These are phyloP conservation scores for Zygotorulaspora florentina DNA, from an alignment of 805 yeast species.

Conservation along the genomic window DNA sequence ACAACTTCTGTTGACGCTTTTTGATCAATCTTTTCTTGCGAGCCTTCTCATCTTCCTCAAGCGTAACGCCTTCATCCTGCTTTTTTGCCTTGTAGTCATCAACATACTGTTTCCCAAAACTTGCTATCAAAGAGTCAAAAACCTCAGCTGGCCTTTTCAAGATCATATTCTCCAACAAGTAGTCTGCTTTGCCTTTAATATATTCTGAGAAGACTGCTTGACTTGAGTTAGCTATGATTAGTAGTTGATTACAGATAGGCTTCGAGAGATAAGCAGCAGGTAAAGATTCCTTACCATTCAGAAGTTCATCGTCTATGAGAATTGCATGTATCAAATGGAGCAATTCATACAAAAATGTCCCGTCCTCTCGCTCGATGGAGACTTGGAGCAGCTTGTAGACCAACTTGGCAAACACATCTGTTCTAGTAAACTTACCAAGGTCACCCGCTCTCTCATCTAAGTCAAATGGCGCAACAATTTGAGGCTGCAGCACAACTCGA, in stretches of 20 bases:
- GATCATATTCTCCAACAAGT: conserved; percentile 48
- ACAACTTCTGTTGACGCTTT: conserved; percentile 55
- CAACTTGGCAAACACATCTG: conserved; percentile 51
- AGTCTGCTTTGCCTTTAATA: conserved; percentile 53
- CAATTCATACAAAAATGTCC: conserved; percentile 53
- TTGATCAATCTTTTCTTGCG: conserved; percentile 54
- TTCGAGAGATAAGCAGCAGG: conserved; percentile 47
- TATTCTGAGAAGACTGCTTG: conserved; percentile 42
- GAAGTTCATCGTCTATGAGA: conserved; percentile 45
- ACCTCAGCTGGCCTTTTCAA: conserved; percentile 45
- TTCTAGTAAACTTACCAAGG: conserved; percentile 50
- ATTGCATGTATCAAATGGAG: conserved; percentile 68
- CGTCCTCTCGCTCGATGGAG: conserved; percentile 48
- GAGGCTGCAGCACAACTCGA: conserved; percentile 50
- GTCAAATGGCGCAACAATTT: conserved; percentile 29
- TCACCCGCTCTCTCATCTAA: conserved; percentile 36
- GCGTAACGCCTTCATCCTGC: conserved; percentile 36
- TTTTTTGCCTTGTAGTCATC: conserved; percentile 47
- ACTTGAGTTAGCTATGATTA: conserved; percentile 46
- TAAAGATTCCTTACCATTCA: conserved; percentile 39
- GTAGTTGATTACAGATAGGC: conserved; percentile 54
- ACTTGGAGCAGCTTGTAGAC: conserved; percentile 53
- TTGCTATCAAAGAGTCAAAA: conserved; percentile 46
- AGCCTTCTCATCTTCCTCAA: conserved; percentile 52
- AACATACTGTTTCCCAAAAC: conserved; percentile 56